Conservation (phyloP, 306 rosid genomes). For the Echinosophora koreensis region DNA sequence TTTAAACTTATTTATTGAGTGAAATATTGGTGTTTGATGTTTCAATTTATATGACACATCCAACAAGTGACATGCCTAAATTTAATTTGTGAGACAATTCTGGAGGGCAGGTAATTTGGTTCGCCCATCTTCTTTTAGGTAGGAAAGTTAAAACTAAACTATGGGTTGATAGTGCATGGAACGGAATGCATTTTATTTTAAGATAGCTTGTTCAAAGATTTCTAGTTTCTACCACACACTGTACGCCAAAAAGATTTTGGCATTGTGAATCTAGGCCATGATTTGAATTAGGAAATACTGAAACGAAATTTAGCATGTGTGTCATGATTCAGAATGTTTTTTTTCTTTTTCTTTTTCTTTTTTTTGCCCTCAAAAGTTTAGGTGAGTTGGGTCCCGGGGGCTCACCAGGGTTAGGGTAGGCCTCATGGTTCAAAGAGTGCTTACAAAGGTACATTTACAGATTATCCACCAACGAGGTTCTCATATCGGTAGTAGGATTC, state of each 20-base stretch:
- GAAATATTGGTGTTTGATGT: neutral
- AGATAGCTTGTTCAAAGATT: neutral
- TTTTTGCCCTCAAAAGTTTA: too few relatives aligned
- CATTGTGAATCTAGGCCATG: neutral
- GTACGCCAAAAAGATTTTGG: neutral
- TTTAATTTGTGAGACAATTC: neutral
- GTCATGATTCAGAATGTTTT: neutral
- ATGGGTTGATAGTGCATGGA: neutral
- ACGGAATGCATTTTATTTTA: neutral
- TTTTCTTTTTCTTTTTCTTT: too few relatives aligned
- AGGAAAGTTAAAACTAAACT: neutral
- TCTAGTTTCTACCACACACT: conserved; percentile 8
- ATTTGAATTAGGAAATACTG: neutral
- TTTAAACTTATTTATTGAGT: neutral
- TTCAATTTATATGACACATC: neutral
- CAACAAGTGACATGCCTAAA: neutral
- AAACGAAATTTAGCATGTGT: neutral
- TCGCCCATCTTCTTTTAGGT: neutral
- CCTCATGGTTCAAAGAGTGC: too few relatives aligned
- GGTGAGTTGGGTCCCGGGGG: too few relatives aligned
- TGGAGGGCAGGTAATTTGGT: neutral
- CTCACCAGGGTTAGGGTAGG: too few relatives aligned
- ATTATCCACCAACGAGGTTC: too few relatives aligned
- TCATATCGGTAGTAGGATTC: too few relatives aligned
- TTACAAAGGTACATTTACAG: too few relatives aligned